Conservation (phyloP, 805 yeast genomes). For the Aciculoconidium aculeatum region DNA sequence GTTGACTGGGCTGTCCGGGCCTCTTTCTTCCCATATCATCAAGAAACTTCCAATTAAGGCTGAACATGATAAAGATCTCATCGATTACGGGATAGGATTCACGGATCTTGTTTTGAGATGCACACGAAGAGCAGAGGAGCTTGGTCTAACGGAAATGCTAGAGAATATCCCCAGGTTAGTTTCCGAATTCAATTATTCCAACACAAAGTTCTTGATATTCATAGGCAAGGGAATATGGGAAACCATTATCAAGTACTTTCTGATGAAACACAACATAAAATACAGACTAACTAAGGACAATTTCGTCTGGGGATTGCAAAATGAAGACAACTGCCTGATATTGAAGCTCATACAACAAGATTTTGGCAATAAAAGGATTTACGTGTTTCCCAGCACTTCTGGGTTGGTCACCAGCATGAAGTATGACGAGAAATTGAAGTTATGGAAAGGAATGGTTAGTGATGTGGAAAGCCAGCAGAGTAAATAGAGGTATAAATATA, state of each 20-base stretch:
- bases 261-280: conserved; percentile 19
- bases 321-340: conserved; percentile 4
- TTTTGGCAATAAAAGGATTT: conserved; percentile 25
- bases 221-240: conserved; percentile 80
- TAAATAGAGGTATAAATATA: no score
- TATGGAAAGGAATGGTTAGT: conserved; percentile 42
- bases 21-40: background rate
- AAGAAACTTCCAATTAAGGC: conserved; percentile 17
- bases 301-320: conserved; percentile 52
- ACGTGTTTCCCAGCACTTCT: conserved; percentile 68
- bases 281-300: conserved; percentile 17
- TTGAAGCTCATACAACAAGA: conserved; percentile 13
- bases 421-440: conserved; percentile 35
- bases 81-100: conserved; percentile 52
- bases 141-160: conserved; percentile 46
- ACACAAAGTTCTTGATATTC: conserved; percentile 45
- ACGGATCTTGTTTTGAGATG: conserved; percentile 66
- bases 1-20: background rate
- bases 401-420: conserved; percentile 57
- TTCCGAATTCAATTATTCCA: conserved; percentile 30
- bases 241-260: conserved; percentile 35
- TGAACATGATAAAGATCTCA: conserved; percentile 37
- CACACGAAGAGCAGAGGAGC: conserved; percentile 52
- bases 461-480: conserved; percentile 16
- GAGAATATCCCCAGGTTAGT: conserved; percentile 50